phyloP scores from a whole-genome alignment of 345 rosid genomes.

The Eucalyptus sp. region DNA sequence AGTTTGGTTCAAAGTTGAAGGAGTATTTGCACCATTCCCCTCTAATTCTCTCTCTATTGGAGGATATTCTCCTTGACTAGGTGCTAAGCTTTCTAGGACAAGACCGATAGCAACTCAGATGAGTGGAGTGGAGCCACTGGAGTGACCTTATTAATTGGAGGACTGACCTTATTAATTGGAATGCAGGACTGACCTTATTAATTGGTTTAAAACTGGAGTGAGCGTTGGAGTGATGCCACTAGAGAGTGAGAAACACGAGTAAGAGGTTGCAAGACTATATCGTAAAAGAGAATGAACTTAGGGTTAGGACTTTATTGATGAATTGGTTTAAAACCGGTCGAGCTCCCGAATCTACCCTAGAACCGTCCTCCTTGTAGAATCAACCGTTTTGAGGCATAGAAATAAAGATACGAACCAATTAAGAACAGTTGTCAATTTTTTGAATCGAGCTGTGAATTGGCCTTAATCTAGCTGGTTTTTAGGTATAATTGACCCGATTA shows the following conservation, averaged over 20 bases:
- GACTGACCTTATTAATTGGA: no score
- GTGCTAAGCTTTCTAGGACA: no score
- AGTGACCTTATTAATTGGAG: no score
- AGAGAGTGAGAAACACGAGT: neutral
- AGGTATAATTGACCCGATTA: fast-evolving
- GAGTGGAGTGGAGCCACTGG: neutral
- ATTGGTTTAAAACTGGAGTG: no score
- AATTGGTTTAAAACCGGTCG: fast-evolving
- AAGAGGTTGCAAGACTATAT: neutral
- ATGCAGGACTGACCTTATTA: no score
- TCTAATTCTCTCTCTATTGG: neutral
- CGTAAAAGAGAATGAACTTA: neutral
- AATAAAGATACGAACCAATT: neutral
- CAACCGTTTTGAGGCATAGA: neutral
- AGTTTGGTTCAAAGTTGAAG: neutral
- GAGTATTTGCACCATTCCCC: neutral
- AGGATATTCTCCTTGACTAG: no score
- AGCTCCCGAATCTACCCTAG: neutral
- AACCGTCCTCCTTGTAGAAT: neutral
- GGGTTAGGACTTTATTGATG: fast-evolving
- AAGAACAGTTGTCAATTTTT: neutral
- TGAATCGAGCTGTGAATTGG: neutral
- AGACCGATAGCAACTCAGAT: neutral
- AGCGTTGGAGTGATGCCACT: neutral
- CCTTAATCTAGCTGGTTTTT: neutral